Conservation (phyloP, 1,139 yeast species). For the Blastobotrys ciferrii region DNA sequence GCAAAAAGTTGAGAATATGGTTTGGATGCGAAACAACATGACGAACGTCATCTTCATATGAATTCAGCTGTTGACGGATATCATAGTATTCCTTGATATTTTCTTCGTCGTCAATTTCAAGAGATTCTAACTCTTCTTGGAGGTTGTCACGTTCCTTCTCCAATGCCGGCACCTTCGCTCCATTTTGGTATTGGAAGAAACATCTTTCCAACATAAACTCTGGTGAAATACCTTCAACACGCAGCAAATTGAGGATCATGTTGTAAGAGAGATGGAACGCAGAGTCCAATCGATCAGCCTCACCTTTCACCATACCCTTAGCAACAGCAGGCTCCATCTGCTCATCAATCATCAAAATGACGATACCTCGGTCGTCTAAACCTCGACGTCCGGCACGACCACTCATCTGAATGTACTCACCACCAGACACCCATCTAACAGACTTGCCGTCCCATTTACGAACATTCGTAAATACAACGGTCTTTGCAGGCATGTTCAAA, state of each 20-base stretch:
- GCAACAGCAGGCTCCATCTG: slow-evolving; percentile 99
- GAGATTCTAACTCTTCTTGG: slow-evolving; percentile 39
- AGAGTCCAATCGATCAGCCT: slow-evolving; percentile 92
- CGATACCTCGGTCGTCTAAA: slow-evolving; percentile 97
- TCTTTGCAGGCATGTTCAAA: slow-evolving; percentile 95
- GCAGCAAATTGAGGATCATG: slow-evolving; percentile 91
- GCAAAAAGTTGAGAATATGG: slow-evolving; percentile 75
- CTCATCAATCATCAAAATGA: slow-evolving; percentile 98
- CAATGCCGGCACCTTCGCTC: slow-evolving; percentile 81
- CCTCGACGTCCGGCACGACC: slow-evolving; percentile 99
- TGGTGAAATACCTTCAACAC: slow-evolving; percentile 98
- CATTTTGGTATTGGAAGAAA: slow-evolving; percentile 92
- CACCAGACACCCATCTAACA: slow-evolving; percentile 98
- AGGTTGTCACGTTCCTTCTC: slow-evolving; percentile 61
- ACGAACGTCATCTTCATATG: slow-evolving; percentile 73
- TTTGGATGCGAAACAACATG: slow-evolving; percentile 92
- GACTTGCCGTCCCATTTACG: slow-evolving; percentile 98
- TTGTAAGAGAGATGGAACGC: slow-evolving; percentile 96
- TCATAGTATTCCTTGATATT: slow-evolving; percentile 80
- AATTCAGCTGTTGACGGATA: slow-evolving; percentile 64
- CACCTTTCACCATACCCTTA: slow-evolving; percentile 98
- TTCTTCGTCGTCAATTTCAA: slow-evolving; percentile 65
- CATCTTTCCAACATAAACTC: slow-evolving; percentile 95
- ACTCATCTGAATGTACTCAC: slow-evolving; percentile 99
- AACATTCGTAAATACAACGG: slow-evolving; percentile 96